phyloP scores from a whole-genome alignment of 345 rosid species.

The Microthlaspi erraticum region DNA sequence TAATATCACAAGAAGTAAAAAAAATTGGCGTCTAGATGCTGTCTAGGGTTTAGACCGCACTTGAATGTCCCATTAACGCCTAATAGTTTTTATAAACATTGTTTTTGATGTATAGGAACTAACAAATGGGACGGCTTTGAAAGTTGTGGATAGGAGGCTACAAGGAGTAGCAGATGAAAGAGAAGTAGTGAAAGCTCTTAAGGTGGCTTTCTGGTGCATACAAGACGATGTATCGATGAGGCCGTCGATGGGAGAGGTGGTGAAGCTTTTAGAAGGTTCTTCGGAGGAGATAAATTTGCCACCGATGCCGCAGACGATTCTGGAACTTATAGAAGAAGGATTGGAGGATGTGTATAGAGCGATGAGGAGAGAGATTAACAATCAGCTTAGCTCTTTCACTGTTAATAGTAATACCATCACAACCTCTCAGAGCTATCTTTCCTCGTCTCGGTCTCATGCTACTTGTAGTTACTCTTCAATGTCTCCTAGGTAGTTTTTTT shows the following conservation, averaged over 20 bases:
- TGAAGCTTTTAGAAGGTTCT: conserved; percentile 71
- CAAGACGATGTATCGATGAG: conserved; percentile 66
- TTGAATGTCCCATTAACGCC: not conserved
- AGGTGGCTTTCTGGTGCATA: conserved; percentile 76
- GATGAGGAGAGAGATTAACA: conserved; percentile 77
- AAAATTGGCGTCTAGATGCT: not conserved
- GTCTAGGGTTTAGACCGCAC: not conserved
- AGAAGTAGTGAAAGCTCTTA: conserved; percentile 60
- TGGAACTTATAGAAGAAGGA: conserved; percentile 85
- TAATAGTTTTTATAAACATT: not conserved
- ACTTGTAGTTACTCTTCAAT: conserved; percentile 87
- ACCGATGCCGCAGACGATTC: conserved; percentile 84
- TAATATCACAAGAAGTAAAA: conserved; percentile 37
- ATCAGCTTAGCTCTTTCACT: conserved; percentile 58
- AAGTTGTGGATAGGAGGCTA: conserved; percentile 57
- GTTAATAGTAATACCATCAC: conserved; percentile 35
- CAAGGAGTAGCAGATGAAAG: conserved; percentile 60
- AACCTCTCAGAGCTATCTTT: conserved; percentile 49
- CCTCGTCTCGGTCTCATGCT: conserved; percentile 70
- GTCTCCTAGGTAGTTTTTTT: conserved; percentile 72
- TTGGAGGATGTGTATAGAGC: conserved; percentile 77
- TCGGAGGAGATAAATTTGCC: conserved; percentile 55
- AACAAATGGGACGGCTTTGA: conserved; percentile 51
- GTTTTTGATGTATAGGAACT: conserved; percentile 48
- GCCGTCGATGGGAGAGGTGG: conserved; percentile 80